Evolutionary conservation across 2,329 filamentous ascomycete genomes (phyloP).

Genomic region (Calonectria ilicicola): DNA sequence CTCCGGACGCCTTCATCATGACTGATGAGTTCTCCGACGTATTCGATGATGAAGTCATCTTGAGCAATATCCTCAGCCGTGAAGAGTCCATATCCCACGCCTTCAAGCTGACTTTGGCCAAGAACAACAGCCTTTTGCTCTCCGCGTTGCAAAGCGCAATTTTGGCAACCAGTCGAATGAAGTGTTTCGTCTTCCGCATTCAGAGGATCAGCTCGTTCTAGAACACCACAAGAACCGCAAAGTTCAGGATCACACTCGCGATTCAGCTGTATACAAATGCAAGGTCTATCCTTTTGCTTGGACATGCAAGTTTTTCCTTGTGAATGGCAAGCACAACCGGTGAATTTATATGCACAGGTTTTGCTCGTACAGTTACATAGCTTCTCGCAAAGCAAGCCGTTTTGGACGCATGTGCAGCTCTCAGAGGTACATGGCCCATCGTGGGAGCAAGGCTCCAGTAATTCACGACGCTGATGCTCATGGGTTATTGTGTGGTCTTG

Average conservation of each 20-base stretch:
- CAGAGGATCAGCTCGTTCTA: slow-evolving; percentile 75
- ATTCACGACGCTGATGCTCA: slow-evolving; percentile 66
- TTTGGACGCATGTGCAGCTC: slow-evolving; percentile 72
- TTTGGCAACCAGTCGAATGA: slow-evolving; percentile 73
- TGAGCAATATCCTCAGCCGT: slow-evolving; percentile 74
- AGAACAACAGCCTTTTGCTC: slow-evolving; percentile 74
- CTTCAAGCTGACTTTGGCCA: slow-evolving; percentile 76
- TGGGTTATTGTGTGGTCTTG: slow-evolving; percentile 66
- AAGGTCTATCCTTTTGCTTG: slow-evolving; percentile 69
- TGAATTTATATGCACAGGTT: slow-evolving; percentile 72
- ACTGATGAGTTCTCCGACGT: slow-evolving; percentile 82
- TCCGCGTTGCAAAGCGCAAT: slow-evolving; percentile 78
- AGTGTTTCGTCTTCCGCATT: slow-evolving; percentile 71
- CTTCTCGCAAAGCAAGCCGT: slow-evolving; percentile 77
- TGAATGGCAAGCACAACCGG: slow-evolving; percentile 73
- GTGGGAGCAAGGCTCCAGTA: slow-evolving; percentile 76
- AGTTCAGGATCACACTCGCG: slow-evolving; percentile 85
- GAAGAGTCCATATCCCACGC: slow-evolving; percentile 81
- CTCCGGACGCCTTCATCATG: slow-evolving; percentile 77
- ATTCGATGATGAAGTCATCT: slow-evolving; percentile 84
- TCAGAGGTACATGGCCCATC: slow-evolving; percentile 72
- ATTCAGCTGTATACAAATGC: slow-evolving; percentile 78
- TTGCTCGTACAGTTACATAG: slow-evolving; percentile 74
- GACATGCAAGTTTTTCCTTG: slow-evolving; percentile 69
- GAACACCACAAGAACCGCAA: slow-evolving; percentile 77